phyloP scores from a whole-genome alignment of 169 alveolate genomes.

The Babesia bovis region DNA sequence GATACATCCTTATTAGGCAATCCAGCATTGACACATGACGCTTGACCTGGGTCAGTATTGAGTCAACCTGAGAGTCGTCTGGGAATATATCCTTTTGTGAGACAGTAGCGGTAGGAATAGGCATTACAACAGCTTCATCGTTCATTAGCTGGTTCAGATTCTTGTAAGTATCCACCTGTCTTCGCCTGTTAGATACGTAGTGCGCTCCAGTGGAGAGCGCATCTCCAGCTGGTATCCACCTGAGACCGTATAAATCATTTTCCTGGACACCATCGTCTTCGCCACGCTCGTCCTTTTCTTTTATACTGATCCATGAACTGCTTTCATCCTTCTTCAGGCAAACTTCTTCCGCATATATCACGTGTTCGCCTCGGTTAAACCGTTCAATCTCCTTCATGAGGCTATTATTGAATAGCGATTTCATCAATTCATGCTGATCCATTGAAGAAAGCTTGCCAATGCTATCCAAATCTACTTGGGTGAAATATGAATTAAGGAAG shows the following conservation, averaged over 20 bases:
- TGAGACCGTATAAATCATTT: background rate
- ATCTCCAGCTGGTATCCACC: conserved; percentile 22
- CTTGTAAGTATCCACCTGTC: conserved; percentile 33
- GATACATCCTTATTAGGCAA: conserved; percentile 29
- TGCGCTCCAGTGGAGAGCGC: background rate
- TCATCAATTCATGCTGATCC: conserved; percentile 4
- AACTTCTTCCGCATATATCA: background rate
- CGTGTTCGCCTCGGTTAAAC: conserved; percentile 25
- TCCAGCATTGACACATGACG: conserved; percentile 37
- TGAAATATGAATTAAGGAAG: background rate
- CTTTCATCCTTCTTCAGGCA: background rate
- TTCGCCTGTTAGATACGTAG: conserved; percentile 17
- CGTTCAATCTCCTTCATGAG: background rate
- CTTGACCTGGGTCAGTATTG: conserved; percentile 24
- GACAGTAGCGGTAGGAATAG: background rate
- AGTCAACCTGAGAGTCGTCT: background rate
- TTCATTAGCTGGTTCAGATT: conserved; percentile 6
- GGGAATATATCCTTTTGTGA: conserved; percentile 20
- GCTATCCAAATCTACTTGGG: background rate
- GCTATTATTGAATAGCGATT: background rate
- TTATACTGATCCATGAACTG: background rate
- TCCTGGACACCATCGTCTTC: conserved; percentile 1
- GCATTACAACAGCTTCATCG: background rate
- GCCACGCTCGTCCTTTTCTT: background rate
- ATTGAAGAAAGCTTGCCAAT: background rate